A percentile compares a stretch with the other conserved stretches of the same genome.
These are phyloP conservation scores for Backusella westeae DNA, from an alignment of 192 early-diverging fungal species.

Conservation along the genomic window DNA sequence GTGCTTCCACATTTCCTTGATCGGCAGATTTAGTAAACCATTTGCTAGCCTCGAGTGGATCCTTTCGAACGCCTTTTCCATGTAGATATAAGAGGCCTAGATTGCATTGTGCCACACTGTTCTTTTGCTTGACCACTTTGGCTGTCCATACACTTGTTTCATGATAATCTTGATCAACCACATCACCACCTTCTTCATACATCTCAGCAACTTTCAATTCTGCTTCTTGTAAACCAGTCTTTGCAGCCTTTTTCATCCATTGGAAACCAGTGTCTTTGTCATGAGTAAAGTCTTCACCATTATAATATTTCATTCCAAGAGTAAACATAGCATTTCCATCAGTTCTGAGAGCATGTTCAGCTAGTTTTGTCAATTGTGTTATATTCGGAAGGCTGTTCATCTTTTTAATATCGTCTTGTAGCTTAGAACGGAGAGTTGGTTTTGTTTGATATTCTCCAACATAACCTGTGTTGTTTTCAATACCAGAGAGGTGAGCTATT, in stretches of 20 bases:
- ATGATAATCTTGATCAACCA: not conserved
- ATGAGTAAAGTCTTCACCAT: not conserved
- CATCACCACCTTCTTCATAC: not conserved
- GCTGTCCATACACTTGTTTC: not conserved
- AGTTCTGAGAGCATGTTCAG: not conserved
- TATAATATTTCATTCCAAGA: not conserved
- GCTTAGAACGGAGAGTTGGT: not conserved
- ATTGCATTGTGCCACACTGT: not conserved
- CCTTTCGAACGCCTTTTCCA: not conserved
- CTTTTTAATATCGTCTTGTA: not conserved
- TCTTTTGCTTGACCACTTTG: not conserved
- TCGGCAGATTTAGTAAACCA: not conserved
- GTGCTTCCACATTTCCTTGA: not conserved
- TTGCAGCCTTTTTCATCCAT: not conserved
- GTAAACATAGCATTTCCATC: not conserved
- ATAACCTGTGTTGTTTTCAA: not conserved
- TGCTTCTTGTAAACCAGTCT: not conserved
- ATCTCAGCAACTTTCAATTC: not conserved
- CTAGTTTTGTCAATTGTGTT: not conserved
- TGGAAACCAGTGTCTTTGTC: not conserved
- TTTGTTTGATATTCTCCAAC: not conserved
- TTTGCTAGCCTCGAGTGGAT: not conserved
- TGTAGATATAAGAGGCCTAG: not conserved
- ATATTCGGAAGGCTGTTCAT: not conserved
- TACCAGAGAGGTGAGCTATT: no score